Evolutionary conservation across 768 basidiomycete species (phyloP), one percentile per base, ranked within the genome.

Genomic region (Mrakia gelida): DNA sequence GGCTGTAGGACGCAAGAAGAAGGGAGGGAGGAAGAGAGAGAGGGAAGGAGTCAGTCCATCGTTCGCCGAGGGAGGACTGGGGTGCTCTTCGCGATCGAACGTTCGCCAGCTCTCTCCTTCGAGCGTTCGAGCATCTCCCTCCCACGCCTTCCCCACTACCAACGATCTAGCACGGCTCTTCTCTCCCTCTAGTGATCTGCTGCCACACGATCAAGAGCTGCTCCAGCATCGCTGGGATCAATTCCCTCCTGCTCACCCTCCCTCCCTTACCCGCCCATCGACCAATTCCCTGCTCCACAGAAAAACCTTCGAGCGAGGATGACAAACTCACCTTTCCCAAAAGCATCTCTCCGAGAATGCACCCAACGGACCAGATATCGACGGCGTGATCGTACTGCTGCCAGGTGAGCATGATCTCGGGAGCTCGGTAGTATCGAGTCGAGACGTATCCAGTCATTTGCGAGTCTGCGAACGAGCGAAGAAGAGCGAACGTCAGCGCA

Each of bases 401-500:
- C 97, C 97, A 99, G 56, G 97, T 99, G 84, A 99, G 88, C 97
- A 99, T 99, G 86, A 99, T 99, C 86, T 99, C 97, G 8, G 97
- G 97, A 9, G 97, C 97, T 73, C 97, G 92, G 84, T 99, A 99
- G 86, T 99, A 99, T 81, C 97, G 88, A 73, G 97, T 99, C 77
- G 97, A 98, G 79, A 98, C 97, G 83, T 98, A 99, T 80, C 97
- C 97, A 1, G 97, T 99, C 97, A 99, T 99, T 84, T 99, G 97
- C 7, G 96, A 96, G 84, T 99, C 97, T 59, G 26, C 26, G n/a
- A n/a, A n/a, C 15, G 59, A 59, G n/a, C 11, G 59, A 59, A 28
- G 6, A 28, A n/a, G 28, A 26, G n/a, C n/a, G n/a, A n/a, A 26
- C 28, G n/a, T 59, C 59, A 59, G 59, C n/a, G 11, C 2, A 45